These are phyloP conservation scores for Apiotrichum sp. DNA, from an alignment of 1,284 basidiomycete species.

Conservation along the genomic window DNA sequence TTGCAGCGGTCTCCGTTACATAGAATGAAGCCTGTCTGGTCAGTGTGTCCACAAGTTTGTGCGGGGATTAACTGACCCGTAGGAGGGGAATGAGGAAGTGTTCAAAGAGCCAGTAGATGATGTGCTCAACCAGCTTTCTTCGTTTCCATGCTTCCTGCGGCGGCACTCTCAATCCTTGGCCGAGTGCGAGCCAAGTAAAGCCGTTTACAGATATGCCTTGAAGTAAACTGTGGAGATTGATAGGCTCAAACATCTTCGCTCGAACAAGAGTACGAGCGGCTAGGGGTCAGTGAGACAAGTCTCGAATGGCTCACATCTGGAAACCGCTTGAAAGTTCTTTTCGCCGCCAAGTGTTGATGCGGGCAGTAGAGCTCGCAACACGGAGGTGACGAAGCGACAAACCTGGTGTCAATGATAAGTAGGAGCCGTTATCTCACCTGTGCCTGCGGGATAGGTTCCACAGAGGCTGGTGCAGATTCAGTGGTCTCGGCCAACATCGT, in stretches of 20 bases:
- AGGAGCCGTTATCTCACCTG: too few species aligned
- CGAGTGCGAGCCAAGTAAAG: conserved; percentile 67
- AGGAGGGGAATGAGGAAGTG: conserved; percentile 74
- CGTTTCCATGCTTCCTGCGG: conserved; percentile 67
- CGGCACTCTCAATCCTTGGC: conserved; percentile 42
- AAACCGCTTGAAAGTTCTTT: conserved; percentile 60
- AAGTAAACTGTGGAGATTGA: conserved; percentile 71
- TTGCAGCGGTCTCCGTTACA: conserved; percentile 83
- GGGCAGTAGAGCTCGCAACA: conserved; percentile 68
- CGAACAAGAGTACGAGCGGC: conserved; percentile 67
- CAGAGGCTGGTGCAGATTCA: too few species aligned
- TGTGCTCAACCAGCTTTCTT: conserved; percentile 71
- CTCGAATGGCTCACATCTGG: conserved; percentile 53
- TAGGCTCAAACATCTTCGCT: conserved; percentile 69
- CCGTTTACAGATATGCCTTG: conserved; percentile 71
- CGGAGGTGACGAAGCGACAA: conserved; percentile 58
- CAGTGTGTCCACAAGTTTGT: too few species aligned
- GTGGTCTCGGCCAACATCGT: too few species aligned
- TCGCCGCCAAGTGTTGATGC: conserved; percentile 69
- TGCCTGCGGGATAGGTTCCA: too few species aligned
- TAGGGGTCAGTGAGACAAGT: conserved; percentile 35
- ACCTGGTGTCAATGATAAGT: conserved; percentile 52
- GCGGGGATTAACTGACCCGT: conserved; percentile 52
- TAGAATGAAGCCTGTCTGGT: conserved; percentile 77
- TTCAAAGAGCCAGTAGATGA: conserved; percentile 89